Conservation (phyloP, 768 basidiomycete genomes). For the Tulasnella sp. region DNA sequence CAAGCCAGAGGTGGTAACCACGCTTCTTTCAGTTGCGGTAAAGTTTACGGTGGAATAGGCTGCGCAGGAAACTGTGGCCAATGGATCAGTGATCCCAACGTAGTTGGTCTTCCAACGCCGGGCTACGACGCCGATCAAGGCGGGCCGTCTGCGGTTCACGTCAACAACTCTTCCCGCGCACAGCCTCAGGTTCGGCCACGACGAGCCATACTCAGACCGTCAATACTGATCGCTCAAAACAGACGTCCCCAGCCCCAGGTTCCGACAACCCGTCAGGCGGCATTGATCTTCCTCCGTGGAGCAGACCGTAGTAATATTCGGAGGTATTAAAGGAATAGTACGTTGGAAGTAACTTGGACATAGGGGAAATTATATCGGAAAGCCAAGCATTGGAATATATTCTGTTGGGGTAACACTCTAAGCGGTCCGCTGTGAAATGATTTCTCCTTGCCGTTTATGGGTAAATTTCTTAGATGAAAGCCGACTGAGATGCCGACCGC, state of each 20-base stretch:
- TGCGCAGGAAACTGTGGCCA: not conserved
- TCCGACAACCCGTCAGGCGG: not conserved
- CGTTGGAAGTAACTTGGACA: no score
- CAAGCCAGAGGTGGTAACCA: no score
- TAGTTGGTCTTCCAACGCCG: not conserved
- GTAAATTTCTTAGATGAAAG: not conserved
- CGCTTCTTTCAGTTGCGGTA: not conserved
- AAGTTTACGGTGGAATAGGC: not conserved
- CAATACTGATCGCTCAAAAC: not conserved
- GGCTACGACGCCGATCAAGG: not conserved
- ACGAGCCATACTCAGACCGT: not conserved
- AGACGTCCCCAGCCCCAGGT: not conserved
- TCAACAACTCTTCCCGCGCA: not conserved
- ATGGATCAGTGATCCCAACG: not conserved
- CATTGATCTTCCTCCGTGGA: not conserved
- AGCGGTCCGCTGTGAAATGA: no score
- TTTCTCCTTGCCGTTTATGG: no score
- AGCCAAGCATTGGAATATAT: no score
- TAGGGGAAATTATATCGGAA: no score
- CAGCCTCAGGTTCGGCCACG: not conserved
- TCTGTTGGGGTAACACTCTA: no score
- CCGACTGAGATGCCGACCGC: not conserved
- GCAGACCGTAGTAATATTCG: not conserved
- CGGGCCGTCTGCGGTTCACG: not conserved
- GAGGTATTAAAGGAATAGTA: no score